Evolutionary conservation across 176 grass and related monocot genomes (phyloP).

Genomic region (Poa annua): DNA sequence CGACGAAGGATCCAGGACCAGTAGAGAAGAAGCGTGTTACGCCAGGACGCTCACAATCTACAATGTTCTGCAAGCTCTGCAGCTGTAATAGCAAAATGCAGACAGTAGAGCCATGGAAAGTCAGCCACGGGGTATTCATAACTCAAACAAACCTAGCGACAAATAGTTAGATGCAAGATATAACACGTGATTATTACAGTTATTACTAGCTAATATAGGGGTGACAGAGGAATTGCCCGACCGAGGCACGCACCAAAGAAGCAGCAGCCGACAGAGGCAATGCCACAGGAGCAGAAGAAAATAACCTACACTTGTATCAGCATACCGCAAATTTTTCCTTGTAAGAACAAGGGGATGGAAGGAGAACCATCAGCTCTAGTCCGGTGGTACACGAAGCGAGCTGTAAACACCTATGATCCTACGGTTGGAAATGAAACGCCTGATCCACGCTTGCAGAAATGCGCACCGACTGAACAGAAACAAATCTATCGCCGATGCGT

Average conservation of each 20-base stretch:
- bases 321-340: too few species aligned
- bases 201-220: background rate
- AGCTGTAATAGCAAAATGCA: conserved; percentile 56
- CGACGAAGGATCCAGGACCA: conserved; percentile 35
- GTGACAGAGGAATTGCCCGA: background rate
- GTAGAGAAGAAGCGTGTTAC: conserved; percentile 61
- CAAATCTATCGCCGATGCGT: background rate
- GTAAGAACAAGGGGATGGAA: background rate
- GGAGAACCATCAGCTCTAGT: too few species aligned
- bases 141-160: background rate
- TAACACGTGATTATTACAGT: background rate
- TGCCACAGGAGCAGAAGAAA: background rate
- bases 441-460: background rate
- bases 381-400: too few species aligned
- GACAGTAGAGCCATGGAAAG: background rate
- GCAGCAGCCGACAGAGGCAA: background rate
- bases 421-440: background rate
- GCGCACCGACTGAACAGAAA: background rate
- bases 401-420: background rate
- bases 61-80: conserved; percentile 60
- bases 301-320: background rate
- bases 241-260: background rate
- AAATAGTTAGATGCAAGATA: background rate
- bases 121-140: background rate
- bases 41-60: conserved; percentile 47